phyloP scores from a whole-genome alignment of 768 basidiomycete species.

The Mycena pura region DNA sequence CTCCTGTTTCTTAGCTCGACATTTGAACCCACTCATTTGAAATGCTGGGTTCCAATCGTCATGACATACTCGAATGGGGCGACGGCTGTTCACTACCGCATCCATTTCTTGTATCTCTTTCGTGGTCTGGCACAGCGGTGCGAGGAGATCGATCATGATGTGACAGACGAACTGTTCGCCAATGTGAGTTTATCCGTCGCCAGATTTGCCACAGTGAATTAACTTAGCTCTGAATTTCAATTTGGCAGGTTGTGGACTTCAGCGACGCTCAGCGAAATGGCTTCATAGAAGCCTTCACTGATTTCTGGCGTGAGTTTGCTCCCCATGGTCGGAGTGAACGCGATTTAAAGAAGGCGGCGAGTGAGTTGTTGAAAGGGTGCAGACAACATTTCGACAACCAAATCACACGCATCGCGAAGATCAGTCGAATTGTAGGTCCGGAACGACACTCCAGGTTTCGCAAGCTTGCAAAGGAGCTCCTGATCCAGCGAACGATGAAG shows the following conservation, averaged over 20 bases:
- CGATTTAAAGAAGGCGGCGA: constrained; percentile 19
- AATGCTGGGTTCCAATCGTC: constrained; percentile 42
- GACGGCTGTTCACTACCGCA: constrained; percentile 35
- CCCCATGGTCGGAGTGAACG: constrained; percentile 1
- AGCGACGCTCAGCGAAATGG: constrained; percentile 42
- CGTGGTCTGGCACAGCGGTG: constrained; percentile 35
- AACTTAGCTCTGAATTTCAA: not conserved
- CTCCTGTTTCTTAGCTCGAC: constrained; percentile 42
- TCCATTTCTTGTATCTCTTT: constrained; percentile 40
- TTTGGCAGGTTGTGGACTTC: constrained; percentile 44
- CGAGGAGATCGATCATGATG: not conserved
- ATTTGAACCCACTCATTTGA: constrained; percentile 33
- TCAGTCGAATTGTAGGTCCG: constrained; percentile 31
- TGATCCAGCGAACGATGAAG: not conserved
- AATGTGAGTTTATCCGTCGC: not conserved
- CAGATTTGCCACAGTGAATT: not conserved
- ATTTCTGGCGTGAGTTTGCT: constrained; percentile 29
- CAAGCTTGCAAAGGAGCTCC: constrained; percentile 6
- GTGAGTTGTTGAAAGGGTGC: constrained; percentile 35
- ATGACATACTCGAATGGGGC: constrained; percentile 44
- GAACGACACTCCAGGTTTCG: constrained; percentile 25
- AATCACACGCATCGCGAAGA: constrained; percentile 34
- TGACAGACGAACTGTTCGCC: constrained; percentile 20
- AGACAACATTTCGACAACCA: constrained; percentile 39
- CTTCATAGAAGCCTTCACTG: constrained; percentile 37